Evolutionary conservation across 2,329 filamentous ascomycete species (phyloP), one percentile per base, ranked within the genome.

Genomic region (Aspergillus pseudonomiae): DNA sequence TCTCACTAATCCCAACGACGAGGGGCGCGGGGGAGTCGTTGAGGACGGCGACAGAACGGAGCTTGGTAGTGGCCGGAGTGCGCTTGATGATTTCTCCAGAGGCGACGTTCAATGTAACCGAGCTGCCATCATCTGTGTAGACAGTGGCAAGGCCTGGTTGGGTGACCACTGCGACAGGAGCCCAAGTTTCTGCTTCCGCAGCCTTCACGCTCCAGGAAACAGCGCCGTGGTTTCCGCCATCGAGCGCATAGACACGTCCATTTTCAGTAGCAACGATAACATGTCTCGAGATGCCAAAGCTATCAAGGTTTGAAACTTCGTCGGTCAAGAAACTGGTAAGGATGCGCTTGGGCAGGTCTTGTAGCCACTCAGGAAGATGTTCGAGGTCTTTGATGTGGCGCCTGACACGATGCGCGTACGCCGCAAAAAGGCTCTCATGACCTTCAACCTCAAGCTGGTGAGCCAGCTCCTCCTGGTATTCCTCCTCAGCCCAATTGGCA

Each of bases 231-330:
- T 89, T 89, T 28, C 89, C 92, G 39, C 89, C 88, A 76, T 97
- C 89, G 24, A 99, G 81, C 3, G 90, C 92, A 68, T 94, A 91
- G 21, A 98, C 80, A 67, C 91, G 89, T 16, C 94, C 94, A 62
- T 88, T 89, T 60, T 87, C 85, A 2, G 94, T 97, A 6, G 90
- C 93, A 57, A 97, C 82, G 62, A 97, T 83, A 6, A 94, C 86
- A 36, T 94, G 81, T 78, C 97, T 96, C 76, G 92, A 90, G 78
- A 97, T 94, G 5, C 94, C 94, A 76, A 98, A 98, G 45, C 84
- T 87, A 54, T 77, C 73, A 21, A 80, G 66, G 19, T 83, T 80
- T 10, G 85, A 83, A 0, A 86, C 85, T 36, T 88, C 87, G 30
- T 79, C 79, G 7, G 79, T 70, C 10, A 89, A 74, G 19, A 92